A percentile compares a stretch with the other conserved stretches of the same genome.
Evolutionary conservation across 2,329 filamentous ascomycete species (phyloP).

Genomic region (Fusarium guadeloupense): DNA sequence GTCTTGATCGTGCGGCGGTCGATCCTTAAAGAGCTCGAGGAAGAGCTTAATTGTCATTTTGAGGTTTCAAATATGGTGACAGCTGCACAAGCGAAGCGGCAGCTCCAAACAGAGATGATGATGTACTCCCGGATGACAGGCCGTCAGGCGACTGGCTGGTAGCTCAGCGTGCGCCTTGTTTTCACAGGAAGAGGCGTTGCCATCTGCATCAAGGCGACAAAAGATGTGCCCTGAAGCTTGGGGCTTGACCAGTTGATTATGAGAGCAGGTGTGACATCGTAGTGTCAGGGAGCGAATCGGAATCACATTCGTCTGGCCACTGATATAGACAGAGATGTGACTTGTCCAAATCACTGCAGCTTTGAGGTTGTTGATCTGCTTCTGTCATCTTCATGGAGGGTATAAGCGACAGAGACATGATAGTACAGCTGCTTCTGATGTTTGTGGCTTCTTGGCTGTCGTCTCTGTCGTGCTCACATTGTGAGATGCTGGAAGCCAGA

Average conservation of each 20-base stretch:
- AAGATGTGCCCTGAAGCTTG: conserved; percentile 15
- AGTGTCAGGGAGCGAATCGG: conserved; percentile 18
- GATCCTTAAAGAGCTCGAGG: conserved; percentile 2
- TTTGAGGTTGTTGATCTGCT: conserved; percentile 18
- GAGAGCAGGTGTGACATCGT: conserved; percentile 17
- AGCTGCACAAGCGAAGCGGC: conserved; percentile 15
- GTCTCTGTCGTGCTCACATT: conserved; percentile 17
- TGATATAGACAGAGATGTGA: conserved; percentile 28
- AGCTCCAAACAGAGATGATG: conserved; percentile 5
- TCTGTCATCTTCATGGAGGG: conserved; percentile 25
- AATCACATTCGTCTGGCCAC: conserved; percentile 17
- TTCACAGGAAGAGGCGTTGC: conserved; percentile 32
- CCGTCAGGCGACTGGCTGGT: conserved; percentile 8
- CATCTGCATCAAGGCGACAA: conserved; percentile 29
- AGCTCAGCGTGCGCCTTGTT: conserved; percentile 23
- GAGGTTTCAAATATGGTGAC: background rate
- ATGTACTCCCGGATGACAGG: conserved; percentile 17
- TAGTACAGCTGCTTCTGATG: conserved; percentile 6
- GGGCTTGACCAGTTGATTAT: conserved; percentile 14
- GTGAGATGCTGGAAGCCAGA: conserved; percentile 17
- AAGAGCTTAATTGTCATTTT: conserved; percentile 6
- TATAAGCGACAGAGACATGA: conserved; percentile 23
- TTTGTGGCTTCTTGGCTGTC: conserved; percentile 17
- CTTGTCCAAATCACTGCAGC: conserved; percentile 12
- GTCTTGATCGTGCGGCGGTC: conserved; percentile 17